Percentiles rank a stretch among this genome's conserved stretches.
phyloP scores from a whole-genome alignment of 2,329 filamentous ascomycete genomes.

The Scolecobasidium constrictum region DNA sequence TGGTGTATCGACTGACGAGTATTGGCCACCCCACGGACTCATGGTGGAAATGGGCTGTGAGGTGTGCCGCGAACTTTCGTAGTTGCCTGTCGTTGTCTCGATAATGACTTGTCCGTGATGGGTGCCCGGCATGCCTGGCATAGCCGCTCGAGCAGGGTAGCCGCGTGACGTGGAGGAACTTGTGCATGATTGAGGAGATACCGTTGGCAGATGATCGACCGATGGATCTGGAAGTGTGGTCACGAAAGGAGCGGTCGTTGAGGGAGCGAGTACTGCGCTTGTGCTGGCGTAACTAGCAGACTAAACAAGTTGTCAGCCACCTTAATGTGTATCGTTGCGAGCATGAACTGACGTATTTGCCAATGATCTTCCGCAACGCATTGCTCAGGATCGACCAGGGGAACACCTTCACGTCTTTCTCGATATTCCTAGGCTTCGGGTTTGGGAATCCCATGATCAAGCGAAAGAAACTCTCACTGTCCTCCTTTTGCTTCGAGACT shows the following conservation, averaged over 20 bases:
- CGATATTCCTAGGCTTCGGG: conserved; percentile 93
- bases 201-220: conserved; percentile 35
- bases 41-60: conserved; percentile 3
- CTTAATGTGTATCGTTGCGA: neutral
- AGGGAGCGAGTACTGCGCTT: conserved; percentile 3
- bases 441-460: conserved; percentile 96
- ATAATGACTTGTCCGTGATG: conserved; percentile 12
- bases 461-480: conserved; percentile 97
- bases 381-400: conserved; percentile 82
- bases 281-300: conserved; percentile 15
- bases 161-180: conserved; percentile 32
- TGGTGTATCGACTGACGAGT: conserved; percentile 1
- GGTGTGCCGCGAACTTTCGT: conserved; percentile 1
- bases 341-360: conserved; percentile 66
- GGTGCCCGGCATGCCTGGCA: conserved; percentile 34
- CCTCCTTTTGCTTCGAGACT: conserved; percentile 82
- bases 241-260: conserved; percentile 5
- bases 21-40: conserved; percentile 7
- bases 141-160: conserved; percentile 32
- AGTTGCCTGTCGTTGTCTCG: conserved; percentile 5
- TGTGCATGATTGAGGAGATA: conserved; percentile 37
- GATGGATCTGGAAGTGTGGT: conserved; percentile 35
- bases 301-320: conserved; percentile 6
- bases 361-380: conserved; percentile 95
- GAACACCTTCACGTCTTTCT: conserved; percentile 99